Percentiles rank a stretch among this genome's conserved stretches.
Evolutionary conservation across 495 filamentous ascomycete species (phyloP).

Genomic region (Pyronema omphalodes): DNA sequence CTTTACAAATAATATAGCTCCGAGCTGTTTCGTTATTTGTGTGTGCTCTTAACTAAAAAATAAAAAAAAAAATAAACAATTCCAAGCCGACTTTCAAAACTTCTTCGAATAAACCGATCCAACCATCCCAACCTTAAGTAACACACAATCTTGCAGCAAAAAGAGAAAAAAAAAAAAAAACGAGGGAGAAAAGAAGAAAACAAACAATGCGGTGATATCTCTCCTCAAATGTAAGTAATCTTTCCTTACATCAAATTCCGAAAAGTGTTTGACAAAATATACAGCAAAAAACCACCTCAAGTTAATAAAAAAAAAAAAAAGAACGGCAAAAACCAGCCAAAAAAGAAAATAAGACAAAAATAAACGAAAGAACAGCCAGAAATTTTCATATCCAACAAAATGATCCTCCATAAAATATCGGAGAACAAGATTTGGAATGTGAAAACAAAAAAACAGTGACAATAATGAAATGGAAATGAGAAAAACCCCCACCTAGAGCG

Average conservation of each 20-base stretch:
- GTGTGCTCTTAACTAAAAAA: too few relatives aligned
- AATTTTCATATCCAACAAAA: background rate
- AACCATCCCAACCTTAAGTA: background rate
- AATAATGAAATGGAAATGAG: background rate
- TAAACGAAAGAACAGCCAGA: background rate
- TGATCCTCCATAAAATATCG: background rate
- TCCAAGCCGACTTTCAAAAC: too few relatives aligned
- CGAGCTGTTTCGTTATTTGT: too few relatives aligned
- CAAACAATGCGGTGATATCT: background rate
- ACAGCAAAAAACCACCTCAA: background rate
- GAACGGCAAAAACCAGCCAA: background rate
- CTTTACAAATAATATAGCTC: too few relatives aligned
- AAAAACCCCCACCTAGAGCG: constrained; percentile 3
- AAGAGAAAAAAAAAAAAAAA: background rate
- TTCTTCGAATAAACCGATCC: too few relatives aligned
- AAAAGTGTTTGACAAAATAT: background rate
- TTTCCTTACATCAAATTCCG: too few relatives aligned
- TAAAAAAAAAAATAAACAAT: too few relatives aligned
- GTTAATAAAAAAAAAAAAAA: too few relatives aligned
- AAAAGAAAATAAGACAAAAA: background rate
- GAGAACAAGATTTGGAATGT: background rate
- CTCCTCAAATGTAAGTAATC: too few relatives aligned
- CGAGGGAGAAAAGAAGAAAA: background rate
- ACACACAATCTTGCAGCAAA: background rate
- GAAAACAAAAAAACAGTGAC: background rate